A percentile compares a stretch with the other conserved stretches of the same genome.
phyloP scores from a whole-genome alignment of 306 rosid genomes.

The Cyclanthera cordifolia region DNA sequence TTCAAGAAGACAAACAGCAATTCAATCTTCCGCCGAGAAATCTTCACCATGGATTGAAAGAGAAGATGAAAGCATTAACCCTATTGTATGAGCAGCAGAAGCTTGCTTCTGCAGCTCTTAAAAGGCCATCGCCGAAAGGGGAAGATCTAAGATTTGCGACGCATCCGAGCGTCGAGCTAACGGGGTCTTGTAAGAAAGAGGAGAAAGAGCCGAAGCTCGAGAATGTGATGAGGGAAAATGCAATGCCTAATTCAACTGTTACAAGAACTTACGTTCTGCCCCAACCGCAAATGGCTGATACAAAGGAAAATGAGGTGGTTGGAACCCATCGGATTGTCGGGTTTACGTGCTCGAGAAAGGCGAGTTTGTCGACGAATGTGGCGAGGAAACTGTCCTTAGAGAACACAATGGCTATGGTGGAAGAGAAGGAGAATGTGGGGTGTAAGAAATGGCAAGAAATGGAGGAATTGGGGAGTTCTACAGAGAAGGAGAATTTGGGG shows the following conservation, averaged over 20 bases:
- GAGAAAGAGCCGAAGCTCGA: conserved; percentile 20
- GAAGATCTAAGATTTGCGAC: conserved; percentile 25
- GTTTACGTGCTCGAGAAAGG: conserved; percentile 48
- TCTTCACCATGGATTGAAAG: conserved; percentile 83
- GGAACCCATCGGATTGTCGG: conserved; percentile 49
- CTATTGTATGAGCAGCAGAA: conserved; percentile 80
- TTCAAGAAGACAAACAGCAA: conserved; percentile 37
- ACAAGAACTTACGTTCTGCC: conserved; percentile 56
- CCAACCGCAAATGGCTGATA: conserved; percentile 32
- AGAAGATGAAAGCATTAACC: conserved; percentile 74
- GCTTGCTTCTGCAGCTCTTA: conserved; percentile 53
- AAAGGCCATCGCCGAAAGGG: conserved; percentile 24
- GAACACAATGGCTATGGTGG: background rate
- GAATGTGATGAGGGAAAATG: conserved; percentile 56
- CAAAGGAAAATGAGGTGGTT: conserved; percentile 42
- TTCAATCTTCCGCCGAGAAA: conserved; percentile 32
- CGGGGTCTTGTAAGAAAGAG: conserved; percentile 21
- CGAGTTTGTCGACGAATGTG: conserved; percentile 22
- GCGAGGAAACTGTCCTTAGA: conserved; percentile 64
- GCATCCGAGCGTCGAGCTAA: conserved; percentile 28
- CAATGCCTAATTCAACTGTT: conserved; percentile 41
- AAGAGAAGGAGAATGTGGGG: conserved; percentile 21
- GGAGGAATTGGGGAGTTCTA: conserved; percentile 21
- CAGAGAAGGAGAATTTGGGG: conserved; percentile 21
- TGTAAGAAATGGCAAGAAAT: conserved; percentile 18